phyloP scores from a whole-genome alignment of 2,329 filamentous ascomycete genomes.

The Neonectria sp. region DNA sequence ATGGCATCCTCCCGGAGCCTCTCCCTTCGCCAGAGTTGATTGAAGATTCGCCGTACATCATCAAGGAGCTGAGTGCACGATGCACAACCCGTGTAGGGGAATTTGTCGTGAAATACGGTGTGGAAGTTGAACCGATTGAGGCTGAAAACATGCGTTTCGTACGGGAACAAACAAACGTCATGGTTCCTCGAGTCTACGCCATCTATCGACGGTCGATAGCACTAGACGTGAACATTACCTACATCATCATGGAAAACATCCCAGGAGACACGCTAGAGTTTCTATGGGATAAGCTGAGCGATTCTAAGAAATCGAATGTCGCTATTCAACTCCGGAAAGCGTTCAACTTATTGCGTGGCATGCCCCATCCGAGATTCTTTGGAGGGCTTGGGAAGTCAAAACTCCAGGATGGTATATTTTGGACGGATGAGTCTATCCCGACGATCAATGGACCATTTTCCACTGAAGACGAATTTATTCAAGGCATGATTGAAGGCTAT shows the following conservation, averaged over 20 bases:
- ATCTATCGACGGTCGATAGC: constrained; percentile 18
- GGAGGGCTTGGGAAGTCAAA: constrained; percentile 27
- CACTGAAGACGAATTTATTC: constrained; percentile 22
- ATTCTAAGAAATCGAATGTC: constrained; percentile 6
- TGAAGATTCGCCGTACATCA: constrained; percentile 21
- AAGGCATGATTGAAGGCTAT: constrained; percentile 19
- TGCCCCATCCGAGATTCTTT: constrained; percentile 27
- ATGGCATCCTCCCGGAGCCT: constrained; percentile 23
- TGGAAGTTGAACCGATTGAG: constrained; percentile 25
- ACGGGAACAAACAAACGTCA: constrained; percentile 9
- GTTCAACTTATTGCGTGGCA: constrained; percentile 19
- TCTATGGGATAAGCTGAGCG: constrained; percentile 21
- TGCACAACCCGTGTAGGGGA: constrained; percentile 19
- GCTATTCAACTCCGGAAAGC: constrained; percentile 19
- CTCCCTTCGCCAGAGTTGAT: constrained; percentile 28
- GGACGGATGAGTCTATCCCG: constrained; percentile 17
- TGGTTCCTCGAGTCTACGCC: constrained; percentile 31
- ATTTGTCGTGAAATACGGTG: constrained; percentile 30
- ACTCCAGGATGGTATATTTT: constrained; percentile 30
- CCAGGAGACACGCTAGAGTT: constrained; percentile 25
- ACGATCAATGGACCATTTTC: constrained; percentile 12
- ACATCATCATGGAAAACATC: constrained; percentile 35
- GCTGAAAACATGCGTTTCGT: constrained; percentile 31
- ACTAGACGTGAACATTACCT: constrained; percentile 15
- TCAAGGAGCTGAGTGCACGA: constrained; percentile 11